Base-by-base conservation (phyloP, 2,329 filamentous ascomycete species). In the Aspergillus nomiae region DNA sequence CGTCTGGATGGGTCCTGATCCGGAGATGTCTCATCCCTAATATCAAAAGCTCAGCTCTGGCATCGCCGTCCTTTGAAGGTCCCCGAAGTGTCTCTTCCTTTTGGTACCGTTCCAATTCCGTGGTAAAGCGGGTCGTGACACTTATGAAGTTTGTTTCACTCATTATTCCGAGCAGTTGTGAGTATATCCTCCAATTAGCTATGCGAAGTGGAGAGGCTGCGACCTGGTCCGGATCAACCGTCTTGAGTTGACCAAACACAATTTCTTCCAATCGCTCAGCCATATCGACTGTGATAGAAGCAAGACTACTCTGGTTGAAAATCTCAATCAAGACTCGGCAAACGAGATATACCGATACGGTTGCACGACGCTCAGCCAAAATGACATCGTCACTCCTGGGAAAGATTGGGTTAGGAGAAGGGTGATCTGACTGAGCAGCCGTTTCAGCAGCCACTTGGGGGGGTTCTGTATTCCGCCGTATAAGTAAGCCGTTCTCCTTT, bases 101-200 rank as follows among this genome's bases (percentile, higher is more conserved):
- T 58, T 97, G 88, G 11, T 90, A 90, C 36, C 84, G 84, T 61
- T 93, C 91, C 6, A 99, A 84, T 73, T 98, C 94, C 34, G 85
- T 82, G 53, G 96, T 84, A 73, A 96, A 99, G 55, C 92, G 89
- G 60, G 89, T 87, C 4, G 92, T 89, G 53, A 99, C 94, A 61
- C 89, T 91, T 19, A 87, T 82, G 76, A 99, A 98, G 74, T 96
- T 94, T 67, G 95, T 89, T 51, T 91, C 90, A 78, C 95, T 97
- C 91, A 99, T 97, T 45, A 94, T 90, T n/a, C 96, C 95, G 1
- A 99, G 86, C 4, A 99, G 83, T 71, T 97, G 92, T 24, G 92
- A 90, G 75, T 97, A 97, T 3, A 99, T 88, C 63, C 92, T 91
- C 94, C 94, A 99, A 72, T 99, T 99, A 16, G 95, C 92, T 78